Evolutionary conservation across 345 rosid genomes (phyloP).

Genomic region (Melastoma malabathricum): DNA sequence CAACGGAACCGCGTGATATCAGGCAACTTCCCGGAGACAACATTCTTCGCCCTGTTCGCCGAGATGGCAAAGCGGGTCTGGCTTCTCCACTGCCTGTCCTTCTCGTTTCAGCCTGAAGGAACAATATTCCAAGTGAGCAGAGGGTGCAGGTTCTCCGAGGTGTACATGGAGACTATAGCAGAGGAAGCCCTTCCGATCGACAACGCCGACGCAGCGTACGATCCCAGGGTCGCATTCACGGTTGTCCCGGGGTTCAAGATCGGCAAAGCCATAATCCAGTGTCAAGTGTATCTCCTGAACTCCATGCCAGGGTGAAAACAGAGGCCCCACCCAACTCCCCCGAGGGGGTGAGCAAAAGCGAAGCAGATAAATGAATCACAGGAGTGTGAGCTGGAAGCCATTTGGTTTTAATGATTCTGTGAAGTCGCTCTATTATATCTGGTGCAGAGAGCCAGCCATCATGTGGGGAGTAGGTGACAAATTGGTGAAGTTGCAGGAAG

Average conservation of each 20-base stretch:
- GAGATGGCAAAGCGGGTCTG: conserved; percentile 29
- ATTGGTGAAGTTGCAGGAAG: too few species aligned
- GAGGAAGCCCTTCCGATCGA: conserved; percentile 1
- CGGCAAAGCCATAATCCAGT: conserved; percentile 5
- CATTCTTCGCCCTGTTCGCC: conserved; percentile 14
- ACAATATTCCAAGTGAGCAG: conserved; percentile 20
- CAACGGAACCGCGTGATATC: conserved; percentile 10
- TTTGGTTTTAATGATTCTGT: too few species aligned
- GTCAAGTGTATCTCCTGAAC: conserved; percentile 9
- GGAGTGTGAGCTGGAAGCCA: too few species aligned
- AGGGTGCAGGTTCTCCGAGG: conserved; percentile 22
- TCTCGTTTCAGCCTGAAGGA: conserved; percentile 15
- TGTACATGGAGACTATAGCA: conserved; percentile 25
- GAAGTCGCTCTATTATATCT: too few species aligned
- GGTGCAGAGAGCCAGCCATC: too few species aligned
- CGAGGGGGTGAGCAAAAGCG: too few species aligned
- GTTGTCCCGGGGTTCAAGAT: conserved; percentile 13
- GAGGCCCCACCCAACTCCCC: too few species aligned
- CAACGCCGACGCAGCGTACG: neutral
- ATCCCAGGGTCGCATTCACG: conserved; percentile 8
- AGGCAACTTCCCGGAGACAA: conserved; percentile 13
- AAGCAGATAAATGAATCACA: too few species aligned
- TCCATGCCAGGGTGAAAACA: conserved; percentile 4
- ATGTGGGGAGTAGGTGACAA: too few species aligned
- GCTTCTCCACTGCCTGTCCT: conserved; percentile 28